Base-by-base conservation (phyloP, 768 basidiomycete species). In the Hydnomerulius pinastri region DNA sequence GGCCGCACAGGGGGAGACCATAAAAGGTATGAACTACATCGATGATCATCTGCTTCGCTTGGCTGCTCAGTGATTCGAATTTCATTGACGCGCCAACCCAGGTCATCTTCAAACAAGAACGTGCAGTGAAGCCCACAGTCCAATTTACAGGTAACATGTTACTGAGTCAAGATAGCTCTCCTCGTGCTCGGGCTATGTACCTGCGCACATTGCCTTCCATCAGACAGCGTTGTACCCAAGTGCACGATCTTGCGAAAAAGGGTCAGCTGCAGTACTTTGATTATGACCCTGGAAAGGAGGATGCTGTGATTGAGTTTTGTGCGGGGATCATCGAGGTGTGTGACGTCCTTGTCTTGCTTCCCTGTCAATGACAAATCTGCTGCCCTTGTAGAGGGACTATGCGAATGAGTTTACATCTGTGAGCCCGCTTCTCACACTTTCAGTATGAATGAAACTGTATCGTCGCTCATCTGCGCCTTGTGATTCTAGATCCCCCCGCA, bases 201-300 rank as follows among this genome's bases (percentile, higher is more conserved):
- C 81, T 97, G 37, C 85, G 87, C 27, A 92, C 90, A 0, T 77
- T 97, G 3, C 88, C 91, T 13, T 82, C 93, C n/a, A 92, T 98
- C 59, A 82, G 96, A 39, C 87, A 94, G 59, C 80, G 92, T 36
- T 98, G 93, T 68, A 65, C 70, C 10, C 78, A 78, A 35, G 92
- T 98, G 28, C 83, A 88, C 66, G 78, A 83, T 24, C 83, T 96
- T 17, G 94, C 91, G 11, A 73, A 81, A 65, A 63, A 78, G 54
- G 87, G 83, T 43, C 81, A 86, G 60, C 79, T 97, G 10, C 73
- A 93, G 58, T 94, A 91, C 69, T 96, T 96, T 63, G 82, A 86
- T 20, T 92, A 94, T 66, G 79, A 92, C 64, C 85, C 89, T 23
- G 85, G 85, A 58, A 86, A 83, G 53, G 85, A 95, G 67, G 66